Evolutionary conservation across 2,329 filamentous ascomycete genomes (phyloP).

Genomic region (Chaetomiaceae sp.): DNA sequence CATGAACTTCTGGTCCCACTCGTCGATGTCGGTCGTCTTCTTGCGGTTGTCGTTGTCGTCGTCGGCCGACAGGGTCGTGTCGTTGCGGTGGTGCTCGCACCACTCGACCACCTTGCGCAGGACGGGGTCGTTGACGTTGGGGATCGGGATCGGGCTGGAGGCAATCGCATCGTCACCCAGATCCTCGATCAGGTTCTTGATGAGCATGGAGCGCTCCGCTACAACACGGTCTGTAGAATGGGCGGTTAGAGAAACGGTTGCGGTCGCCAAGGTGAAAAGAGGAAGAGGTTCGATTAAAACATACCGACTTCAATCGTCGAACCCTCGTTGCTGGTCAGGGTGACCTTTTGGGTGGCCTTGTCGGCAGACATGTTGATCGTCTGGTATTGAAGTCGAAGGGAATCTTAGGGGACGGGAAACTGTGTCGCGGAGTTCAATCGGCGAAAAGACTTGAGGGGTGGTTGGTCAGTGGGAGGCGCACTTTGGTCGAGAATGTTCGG

Average conservation of each 20-base stretch:
- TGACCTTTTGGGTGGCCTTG: conserved; percentile 38
- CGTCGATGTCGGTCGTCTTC: conserved; percentile 98
- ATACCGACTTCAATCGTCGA: conserved; percentile 44
- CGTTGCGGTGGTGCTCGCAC: conserved; percentile 91
- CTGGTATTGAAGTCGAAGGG: too few species aligned
- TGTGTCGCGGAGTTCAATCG: too few species aligned
- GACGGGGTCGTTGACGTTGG: conserved; percentile 89
- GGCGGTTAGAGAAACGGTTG: conserved; percentile 8
- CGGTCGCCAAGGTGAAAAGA: conserved; percentile 1
- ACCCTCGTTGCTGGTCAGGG: conserved; percentile 48
- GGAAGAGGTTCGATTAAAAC: conserved; percentile 26
- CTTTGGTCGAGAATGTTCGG: too few species aligned
- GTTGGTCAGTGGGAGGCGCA: too few species aligned
- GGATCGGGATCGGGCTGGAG: conserved; percentile 75
- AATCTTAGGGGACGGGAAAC: too few species aligned
- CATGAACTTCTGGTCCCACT: conserved; percentile 99
- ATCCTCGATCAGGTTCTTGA: conserved; percentile 98
- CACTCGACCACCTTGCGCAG: conserved; percentile 96
- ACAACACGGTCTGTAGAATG: conserved; percentile 71
- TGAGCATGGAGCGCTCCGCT: conserved; percentile 85
- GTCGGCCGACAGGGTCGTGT: conserved; percentile 75
- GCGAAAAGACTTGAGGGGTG: too few species aligned
- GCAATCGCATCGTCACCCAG: conserved; percentile 60
- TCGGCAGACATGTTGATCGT: conserved; percentile 28
- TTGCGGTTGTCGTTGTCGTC: conserved; percentile 92